A percentile compares a stretch with the other conserved stretches of the same genome.
Evolutionary conservation across 805 yeast species (phyloP).

Genomic region (Millerago galiae): DNA sequence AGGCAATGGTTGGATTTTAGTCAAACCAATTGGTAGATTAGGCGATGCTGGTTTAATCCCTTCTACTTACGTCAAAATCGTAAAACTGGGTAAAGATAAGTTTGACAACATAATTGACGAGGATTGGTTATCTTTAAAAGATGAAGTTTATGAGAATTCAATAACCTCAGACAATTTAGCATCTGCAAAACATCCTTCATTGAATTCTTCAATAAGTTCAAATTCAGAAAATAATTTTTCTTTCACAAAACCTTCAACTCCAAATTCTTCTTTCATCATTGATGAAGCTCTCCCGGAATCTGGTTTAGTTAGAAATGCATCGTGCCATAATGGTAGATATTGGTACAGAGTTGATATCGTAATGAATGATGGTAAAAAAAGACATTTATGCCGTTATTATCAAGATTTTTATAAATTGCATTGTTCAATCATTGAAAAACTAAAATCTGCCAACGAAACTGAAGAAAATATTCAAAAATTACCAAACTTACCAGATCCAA

Average conservation of each 20-base stretch:
- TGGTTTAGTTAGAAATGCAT: conserved; percentile 34
- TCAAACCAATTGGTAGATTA: conserved; percentile 44
- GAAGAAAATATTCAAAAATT: conserved; percentile 15
- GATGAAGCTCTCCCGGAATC: conserved; percentile 25
- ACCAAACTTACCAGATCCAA: conserved; percentile 42
- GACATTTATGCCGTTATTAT: conserved; percentile 41
- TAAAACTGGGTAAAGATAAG: conserved; percentile 30
- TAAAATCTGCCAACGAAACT: conserved; percentile 10
- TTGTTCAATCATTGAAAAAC: conserved; percentile 24
- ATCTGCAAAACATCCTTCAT: conserved; percentile 1
- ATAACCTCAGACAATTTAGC: background rate
- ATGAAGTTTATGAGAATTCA: background rate
- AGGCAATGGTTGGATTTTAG: conserved; percentile 51
- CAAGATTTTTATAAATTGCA: conserved; percentile 46
- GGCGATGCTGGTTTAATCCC: conserved; percentile 46
- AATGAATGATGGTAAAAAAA: conserved; percentile 29
- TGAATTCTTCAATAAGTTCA: conserved; percentile 7
- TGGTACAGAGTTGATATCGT: conserved; percentile 45
- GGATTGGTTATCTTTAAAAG: conserved; percentile 15
- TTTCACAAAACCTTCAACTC: conserved; percentile 4
- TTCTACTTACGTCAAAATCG: conserved; percentile 40
- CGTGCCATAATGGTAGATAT: conserved; percentile 35
- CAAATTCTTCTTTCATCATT: conserved; percentile 3
- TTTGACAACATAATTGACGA: conserved; percentile 14
- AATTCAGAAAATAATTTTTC: conserved; percentile 9